These are phyloP conservation scores for Hymenoscyphus fructigenus DNA, from an alignment of 2,329 filamentous ascomycete genomes.

Conservation along the genomic window DNA sequence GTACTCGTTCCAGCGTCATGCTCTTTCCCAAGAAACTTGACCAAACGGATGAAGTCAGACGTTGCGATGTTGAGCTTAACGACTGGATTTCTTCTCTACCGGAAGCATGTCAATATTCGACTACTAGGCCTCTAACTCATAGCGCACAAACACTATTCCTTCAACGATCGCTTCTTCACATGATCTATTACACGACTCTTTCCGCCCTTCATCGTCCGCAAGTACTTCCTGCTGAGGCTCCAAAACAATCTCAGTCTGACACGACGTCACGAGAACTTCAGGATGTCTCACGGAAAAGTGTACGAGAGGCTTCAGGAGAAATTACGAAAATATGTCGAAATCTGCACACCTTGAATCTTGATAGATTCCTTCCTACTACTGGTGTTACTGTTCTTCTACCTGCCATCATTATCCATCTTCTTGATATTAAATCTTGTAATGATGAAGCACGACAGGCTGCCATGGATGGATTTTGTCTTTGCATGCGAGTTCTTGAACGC, in stretches of 20 bases:
- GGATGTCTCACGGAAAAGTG: slow-evolving; percentile 77
- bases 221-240: slow-evolving; percentile 73
- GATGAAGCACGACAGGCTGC: slow-evolving; percentile 70
- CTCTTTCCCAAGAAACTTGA: slow-evolving; percentile 84
- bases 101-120: slow-evolving; percentile 67
- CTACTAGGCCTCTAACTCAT: slow-evolving; percentile 53
- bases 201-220: slow-evolving; percentile 90
- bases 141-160: slow-evolving; percentile 61
- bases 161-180: slow-evolving; percentile 83
- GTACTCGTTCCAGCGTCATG: slow-evolving; percentile 75
- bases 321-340: slow-evolving; percentile 83
- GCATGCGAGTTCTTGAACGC: slow-evolving; percentile 87
- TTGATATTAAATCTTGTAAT: slow-evolving; percentile 85
- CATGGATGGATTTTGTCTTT: slow-evolving; percentile 80
- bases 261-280: slow-evolving; percentile 65
- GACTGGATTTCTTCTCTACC: slow-evolving; percentile 75
- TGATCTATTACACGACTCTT: slow-evolving; percentile 90
- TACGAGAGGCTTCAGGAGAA: slow-evolving; percentile 78
- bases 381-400: slow-evolving; percentile 89
- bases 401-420: slow-evolving; percentile 88
- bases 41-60: slow-evolving; percentile 74
- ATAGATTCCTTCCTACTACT: slow-evolving; percentile 80
- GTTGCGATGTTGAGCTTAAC: slow-evolving; percentile 76
- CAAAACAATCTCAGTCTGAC: slow-evolving; percentile 41
- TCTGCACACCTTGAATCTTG: slow-evolving; percentile 69